Percentiles rank a stretch among this genome's conserved stretches.
Evolutionary conservation across 768 basidiomycete genomes (phyloP).

Genomic region (Mycena epipterygia): DNA sequence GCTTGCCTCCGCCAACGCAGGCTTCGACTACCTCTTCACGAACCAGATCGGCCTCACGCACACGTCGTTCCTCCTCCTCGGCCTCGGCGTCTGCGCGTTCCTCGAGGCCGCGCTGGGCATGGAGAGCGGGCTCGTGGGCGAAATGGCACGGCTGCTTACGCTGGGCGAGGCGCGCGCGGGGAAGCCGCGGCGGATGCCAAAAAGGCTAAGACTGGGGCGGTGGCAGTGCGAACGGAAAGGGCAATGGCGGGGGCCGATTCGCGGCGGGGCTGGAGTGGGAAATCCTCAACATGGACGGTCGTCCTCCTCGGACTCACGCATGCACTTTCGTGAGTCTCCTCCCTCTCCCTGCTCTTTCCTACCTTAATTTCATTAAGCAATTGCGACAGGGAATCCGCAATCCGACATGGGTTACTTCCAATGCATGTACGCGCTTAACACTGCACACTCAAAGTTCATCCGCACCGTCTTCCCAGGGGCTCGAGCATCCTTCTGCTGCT

Average conservation of each 20-base stretch:
- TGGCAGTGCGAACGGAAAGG: conserved; percentile 31
- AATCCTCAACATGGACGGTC: conserved; percentile 78
- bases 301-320: conserved; percentile 79
- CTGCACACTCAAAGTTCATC: conserved; percentile 81
- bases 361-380: too few species aligned
- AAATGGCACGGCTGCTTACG: conserved; percentile 68
- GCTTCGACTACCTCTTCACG: too few species aligned
- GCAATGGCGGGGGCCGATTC: conserved; percentile 56
- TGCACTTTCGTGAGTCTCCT: conserved; percentile 80
- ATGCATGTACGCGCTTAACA: conserved; percentile 56
- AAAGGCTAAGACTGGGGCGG: background rate
- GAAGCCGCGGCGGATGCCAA: conserved; percentile 53
- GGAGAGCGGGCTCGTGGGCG: too few species aligned
- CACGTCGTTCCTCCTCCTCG: too few species aligned
- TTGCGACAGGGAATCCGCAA: too few species aligned
- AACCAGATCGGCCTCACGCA: too few species aligned
- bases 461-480: conserved; percentile 79
- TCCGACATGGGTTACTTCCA: conserved; percentile 85
- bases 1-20: too few species aligned
- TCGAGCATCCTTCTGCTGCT: too few species aligned
- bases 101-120: too few species aligned
- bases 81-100: too few species aligned
- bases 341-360: too few species aligned
- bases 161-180: conserved; percentile 72
- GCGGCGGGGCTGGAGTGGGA: conserved; percentile 82